Evolutionary conservation across 768 basidiomycete genomes (phyloP).

Genomic region (Lentinula aciculospora): DNA sequence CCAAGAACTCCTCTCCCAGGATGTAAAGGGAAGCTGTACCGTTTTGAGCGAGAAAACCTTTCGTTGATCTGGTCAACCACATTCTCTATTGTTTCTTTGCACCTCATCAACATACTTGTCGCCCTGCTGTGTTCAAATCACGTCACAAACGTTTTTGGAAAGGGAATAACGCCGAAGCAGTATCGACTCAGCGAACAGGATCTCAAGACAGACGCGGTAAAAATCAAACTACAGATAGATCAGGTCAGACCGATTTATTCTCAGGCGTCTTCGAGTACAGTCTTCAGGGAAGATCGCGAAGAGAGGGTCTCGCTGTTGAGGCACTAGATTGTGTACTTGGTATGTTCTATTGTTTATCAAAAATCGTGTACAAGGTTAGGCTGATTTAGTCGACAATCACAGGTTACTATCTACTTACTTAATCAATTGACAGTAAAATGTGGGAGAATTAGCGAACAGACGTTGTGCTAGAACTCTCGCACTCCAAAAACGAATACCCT

Average conservation of each 20-base stretch:
- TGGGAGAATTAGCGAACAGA: background rate
- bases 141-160: conserved; percentile 55
- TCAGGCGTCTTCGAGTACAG: conserved; percentile 15
- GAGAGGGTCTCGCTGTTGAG: conserved; percentile 9
- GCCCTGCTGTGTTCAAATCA: conserved; percentile 68
- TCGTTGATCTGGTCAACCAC: conserved; percentile 40
- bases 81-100: conserved; percentile 54
- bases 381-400: background rate
- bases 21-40: conserved; percentile 55
- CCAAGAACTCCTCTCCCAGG: conserved; percentile 58
- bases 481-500: background rate
- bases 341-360: no score
- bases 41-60: conserved; percentile 47
- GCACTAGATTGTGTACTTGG: background rate
- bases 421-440: background rate
- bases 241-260: conserved; percentile 15
- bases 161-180: conserved; percentile 53
- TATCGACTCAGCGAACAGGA: conserved; percentile 52
- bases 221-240: conserved; percentile 13
- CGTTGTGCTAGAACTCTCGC: background rate
- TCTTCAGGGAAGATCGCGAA: conserved; percentile 20
- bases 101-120: conserved; percentile 53
- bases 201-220: conserved; percentile 34
- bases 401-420: background rate
- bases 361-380: no score